Conservation (phyloP, 345 rosid genomes). For the Pugionium cornutum region DNA sequence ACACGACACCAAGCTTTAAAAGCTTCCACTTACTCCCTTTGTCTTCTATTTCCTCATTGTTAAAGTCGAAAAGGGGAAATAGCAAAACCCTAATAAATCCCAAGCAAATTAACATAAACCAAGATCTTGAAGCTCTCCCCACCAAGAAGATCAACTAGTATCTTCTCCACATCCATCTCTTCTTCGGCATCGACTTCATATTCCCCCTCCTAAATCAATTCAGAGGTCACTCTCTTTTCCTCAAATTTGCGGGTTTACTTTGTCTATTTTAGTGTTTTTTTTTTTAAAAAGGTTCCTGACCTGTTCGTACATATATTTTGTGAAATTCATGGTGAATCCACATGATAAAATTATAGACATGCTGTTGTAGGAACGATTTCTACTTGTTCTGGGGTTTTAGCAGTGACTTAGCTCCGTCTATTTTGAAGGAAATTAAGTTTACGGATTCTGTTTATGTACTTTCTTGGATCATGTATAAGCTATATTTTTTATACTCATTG, state of each 20-base stretch:
- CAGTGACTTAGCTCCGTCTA: conserved; percentile 6
- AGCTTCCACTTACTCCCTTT: not conserved
- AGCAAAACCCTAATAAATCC: not conserved
- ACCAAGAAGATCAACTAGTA: too few species aligned
- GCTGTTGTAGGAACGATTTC: not conserved
- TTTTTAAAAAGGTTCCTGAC: too few species aligned
- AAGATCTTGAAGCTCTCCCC: not conserved
- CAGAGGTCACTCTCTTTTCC: not conserved
- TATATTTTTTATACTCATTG: not conserved
- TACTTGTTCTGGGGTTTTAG: conserved; percentile 7
- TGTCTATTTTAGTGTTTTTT: not conserved
- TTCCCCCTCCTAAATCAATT: not conserved
- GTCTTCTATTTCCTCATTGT: not conserved
- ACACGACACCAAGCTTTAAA: not conserved
- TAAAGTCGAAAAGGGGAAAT: not conserved
- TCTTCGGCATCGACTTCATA: not conserved
- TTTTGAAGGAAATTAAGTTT: conserved; percentile 3
- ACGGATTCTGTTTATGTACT: not conserved
- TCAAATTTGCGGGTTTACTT: not conserved
- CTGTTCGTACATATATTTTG: conserved; percentile 13
- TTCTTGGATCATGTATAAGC: not conserved
- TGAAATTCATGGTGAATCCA: conserved; percentile 17
- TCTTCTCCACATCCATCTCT: not conserved
- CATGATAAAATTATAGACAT: not conserved
- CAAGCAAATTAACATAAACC: too few species aligned